Conservation (phyloP, 805 yeast species). For the Grigorovia humatica region DNA sequence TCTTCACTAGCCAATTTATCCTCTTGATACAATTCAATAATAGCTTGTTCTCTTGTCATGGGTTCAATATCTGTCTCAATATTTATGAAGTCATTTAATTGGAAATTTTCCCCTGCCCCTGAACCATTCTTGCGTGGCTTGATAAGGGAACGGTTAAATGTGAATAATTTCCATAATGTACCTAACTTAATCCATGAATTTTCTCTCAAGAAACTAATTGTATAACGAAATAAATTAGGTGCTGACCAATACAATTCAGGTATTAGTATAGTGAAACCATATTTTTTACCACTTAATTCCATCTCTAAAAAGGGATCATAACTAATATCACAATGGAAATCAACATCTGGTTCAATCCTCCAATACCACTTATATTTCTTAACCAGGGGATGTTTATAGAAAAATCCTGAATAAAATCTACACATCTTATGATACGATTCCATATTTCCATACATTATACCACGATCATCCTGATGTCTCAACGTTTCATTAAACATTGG, state of each 20-base stretch:
- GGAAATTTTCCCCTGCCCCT: conserved; percentile 7
- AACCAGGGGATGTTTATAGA: conserved; percentile 71
- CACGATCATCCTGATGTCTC: conserved; percentile 59
- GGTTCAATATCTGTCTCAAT: conserved; percentile 1
- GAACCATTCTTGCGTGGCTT: conserved; percentile 23
- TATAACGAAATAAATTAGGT: conserved; percentile 69
- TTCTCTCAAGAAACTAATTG: conserved; percentile 47
- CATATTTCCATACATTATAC: conserved; percentile 73
- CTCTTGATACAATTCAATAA: conserved; percentile 1
- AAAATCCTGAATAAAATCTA: conserved; percentile 74
- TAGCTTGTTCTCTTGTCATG: background rate
- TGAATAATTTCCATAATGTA: conserved; percentile 60
- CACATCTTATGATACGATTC: conserved; percentile 91
- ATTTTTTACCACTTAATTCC: conserved; percentile 56
- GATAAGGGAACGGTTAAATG: conserved; percentile 31
- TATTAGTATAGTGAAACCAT: conserved; percentile 77
- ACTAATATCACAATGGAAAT: conserved; percentile 80
- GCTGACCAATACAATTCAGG: conserved; percentile 73
- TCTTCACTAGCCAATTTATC: conserved; percentile 29
- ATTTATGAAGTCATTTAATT: conserved; percentile 4
- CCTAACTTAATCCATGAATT: conserved; percentile 45
- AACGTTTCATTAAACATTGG: conserved; percentile 1
- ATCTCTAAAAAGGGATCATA: conserved; percentile 85
- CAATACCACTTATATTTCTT: conserved; percentile 79
- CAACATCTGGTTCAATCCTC: conserved; percentile 92